Percentiles rank a stretch among this genome's conserved stretches.
phyloP scores from a whole-genome alignment of 2,329 filamentous ascomycete genomes.

The Penicillium sp. region DNA sequence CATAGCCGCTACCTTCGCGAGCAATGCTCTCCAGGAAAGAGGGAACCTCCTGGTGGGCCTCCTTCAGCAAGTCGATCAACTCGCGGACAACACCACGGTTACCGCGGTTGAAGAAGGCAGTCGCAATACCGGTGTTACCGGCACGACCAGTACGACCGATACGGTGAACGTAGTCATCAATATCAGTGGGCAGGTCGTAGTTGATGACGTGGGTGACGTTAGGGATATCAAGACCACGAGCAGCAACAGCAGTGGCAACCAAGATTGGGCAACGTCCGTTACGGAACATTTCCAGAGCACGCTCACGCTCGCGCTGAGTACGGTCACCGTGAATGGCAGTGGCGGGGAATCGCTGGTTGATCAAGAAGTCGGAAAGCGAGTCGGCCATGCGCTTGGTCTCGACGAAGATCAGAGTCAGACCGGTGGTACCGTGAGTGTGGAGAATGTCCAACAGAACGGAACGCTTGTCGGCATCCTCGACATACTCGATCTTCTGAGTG shows the following conservation, averaged over 20 bases:
- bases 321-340: slow-evolving; percentile 98
- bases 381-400: slow-evolving; percentile 99
- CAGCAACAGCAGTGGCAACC: slow-evolving; percentile 93
- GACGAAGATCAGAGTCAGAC: slow-evolving; percentile 94
- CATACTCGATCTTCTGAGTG: slow-evolving; percentile 96
- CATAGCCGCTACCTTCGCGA: slow-evolving; percentile 79
- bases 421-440: slow-evolving; percentile 75
- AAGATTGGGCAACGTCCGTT: slow-evolving; percentile 92
- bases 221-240: slow-evolving; percentile 84
- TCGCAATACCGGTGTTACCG: slow-evolving; percentile 96
- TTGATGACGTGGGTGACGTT: slow-evolving; percentile 98
- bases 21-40: slow-evolving; percentile 94
- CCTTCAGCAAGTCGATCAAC: slow-evolving; percentile 94
- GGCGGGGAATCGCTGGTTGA: slow-evolving; percentile 97
- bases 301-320: slow-evolving; percentile 97
- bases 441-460: slow-evolving; percentile 96
- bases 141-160: slow-evolving; percentile 99
- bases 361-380: slow-evolving; percentile 92
- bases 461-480: slow-evolving; percentile 95
- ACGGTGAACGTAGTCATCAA: slow-evolving; percentile 97
- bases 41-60: slow-evolving; percentile 96
- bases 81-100: slow-evolving; percentile 97
- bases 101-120: slow-evolving; percentile 99
- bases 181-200: slow-evolving; percentile 97
- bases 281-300: slow-evolving; percentile 94